phyloP scores from a whole-genome alignment of 768 basidiomycete species.

The Naganishia friedmannii region DNA sequence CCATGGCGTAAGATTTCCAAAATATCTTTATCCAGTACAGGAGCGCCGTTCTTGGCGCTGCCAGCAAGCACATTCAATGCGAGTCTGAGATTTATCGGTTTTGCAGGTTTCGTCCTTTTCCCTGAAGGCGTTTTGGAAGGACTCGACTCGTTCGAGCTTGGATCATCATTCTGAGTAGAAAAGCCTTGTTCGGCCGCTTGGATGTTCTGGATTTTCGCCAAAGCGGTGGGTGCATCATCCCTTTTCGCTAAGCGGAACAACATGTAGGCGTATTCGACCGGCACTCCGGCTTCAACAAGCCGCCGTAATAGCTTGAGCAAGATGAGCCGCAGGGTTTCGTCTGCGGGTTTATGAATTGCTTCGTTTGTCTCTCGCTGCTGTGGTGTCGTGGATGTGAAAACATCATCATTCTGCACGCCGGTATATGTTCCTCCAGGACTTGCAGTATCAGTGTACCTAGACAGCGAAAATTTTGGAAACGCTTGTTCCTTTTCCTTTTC shows the following conservation, averaged over 20 bases:
- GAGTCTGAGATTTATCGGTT: slow-evolving; percentile 19
- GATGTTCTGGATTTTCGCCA: slow-evolving; percentile 4
- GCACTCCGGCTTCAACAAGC: slow-evolving; percentile 44
- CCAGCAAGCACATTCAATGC: background rate
- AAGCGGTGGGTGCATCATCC: slow-evolving; percentile 4
- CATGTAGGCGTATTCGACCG: slow-evolving; percentile 38
- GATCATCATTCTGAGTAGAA: background rate
- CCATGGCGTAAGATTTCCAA: slow-evolving; percentile 46
- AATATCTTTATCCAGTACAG: slow-evolving; percentile 39
- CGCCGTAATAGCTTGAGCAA: slow-evolving; percentile 39
- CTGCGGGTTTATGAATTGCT: slow-evolving; percentile 32
- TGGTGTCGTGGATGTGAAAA: slow-evolving; percentile 10
- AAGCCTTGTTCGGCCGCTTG: background rate
- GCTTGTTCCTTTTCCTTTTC: background rate
- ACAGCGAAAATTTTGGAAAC: background rate
- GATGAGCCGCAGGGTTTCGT: slow-evolving; percentile 30
- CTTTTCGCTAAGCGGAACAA: slow-evolving; percentile 34
- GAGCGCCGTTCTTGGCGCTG: slow-evolving; percentile 7
- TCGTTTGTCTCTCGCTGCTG: slow-evolving; percentile 26
- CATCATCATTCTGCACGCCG: slow-evolving; percentile 36
- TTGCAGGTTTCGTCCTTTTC: slow-evolving; percentile 16
- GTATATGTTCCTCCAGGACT: slow-evolving; percentile 20
- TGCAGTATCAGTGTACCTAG: background rate
- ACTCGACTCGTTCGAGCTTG: slow-evolving; percentile 9
- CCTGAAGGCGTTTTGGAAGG: slow-evolving; percentile 20